Evolutionary conservation across 2,329 filamentous ascomycete genomes (phyloP).

Genomic region (Coniochaeta hoffmannii): DNA sequence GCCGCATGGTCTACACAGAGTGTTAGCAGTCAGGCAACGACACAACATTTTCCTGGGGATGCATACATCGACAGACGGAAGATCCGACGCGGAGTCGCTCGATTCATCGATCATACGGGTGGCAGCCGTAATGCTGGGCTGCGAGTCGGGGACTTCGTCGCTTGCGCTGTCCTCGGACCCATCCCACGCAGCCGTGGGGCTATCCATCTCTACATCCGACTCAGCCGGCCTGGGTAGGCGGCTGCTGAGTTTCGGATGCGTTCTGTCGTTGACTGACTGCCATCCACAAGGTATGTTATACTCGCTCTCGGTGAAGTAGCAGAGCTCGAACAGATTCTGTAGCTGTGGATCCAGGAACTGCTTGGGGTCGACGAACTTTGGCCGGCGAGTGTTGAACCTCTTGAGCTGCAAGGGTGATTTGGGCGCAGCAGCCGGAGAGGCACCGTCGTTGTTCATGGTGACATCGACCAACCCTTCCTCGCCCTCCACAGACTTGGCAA

Average conservation of each 20-base stretch:
- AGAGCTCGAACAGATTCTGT: constrained; percentile 70
- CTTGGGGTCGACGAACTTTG: constrained; percentile 43
- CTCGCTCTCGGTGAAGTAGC: constrained; percentile 52
- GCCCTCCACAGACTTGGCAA: constrained; percentile 72
- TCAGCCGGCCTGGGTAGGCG: constrained; percentile 34
- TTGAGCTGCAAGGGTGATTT: constrained; percentile 27
- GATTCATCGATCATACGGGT: constrained; percentile 55
- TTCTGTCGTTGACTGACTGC: constrained; percentile 52
- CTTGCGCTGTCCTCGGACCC: constrained; percentile 46
- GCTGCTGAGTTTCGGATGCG: constrained; percentile 42
- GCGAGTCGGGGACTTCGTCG: constrained; percentile 33
- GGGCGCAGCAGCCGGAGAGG: constrained; percentile 3
- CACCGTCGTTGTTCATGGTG: constrained; percentile 61
- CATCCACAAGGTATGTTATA: constrained; percentile 64
- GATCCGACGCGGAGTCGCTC: constrained; percentile 43
- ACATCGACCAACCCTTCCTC: constrained; percentile 91
- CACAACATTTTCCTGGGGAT: background rate
- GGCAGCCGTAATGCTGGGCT: constrained; percentile 17
- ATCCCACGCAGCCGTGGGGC: constrained; percentile 35
- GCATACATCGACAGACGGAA: constrained; percentile 26
- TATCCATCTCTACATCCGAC: constrained; percentile 39
- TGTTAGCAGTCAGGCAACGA: constrained; percentile 5
- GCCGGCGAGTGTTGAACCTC: constrained; percentile 41
- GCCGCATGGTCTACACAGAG: constrained; percentile 8
- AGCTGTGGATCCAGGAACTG: constrained; percentile 55